Evolutionary conservation across 75 land plant species (phyloP), one percentile per base, ranked within the genome.

Genomic region (Selaginella moellendorffii): DNA sequence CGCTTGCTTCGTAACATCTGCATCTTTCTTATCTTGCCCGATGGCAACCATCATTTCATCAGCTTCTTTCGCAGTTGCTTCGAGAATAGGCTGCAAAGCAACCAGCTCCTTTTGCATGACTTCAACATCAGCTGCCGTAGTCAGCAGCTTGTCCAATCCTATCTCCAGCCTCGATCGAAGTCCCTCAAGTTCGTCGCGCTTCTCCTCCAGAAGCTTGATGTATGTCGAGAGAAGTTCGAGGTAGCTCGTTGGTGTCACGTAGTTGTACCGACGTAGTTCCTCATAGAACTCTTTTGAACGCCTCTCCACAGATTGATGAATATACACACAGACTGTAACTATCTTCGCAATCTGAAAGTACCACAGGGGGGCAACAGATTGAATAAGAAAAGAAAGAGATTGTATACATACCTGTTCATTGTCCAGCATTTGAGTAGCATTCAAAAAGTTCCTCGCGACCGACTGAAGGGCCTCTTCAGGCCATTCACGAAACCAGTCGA

Each of bases 401-500:
- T n/a, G n/a, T n/a, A n/a, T n/a, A n/a, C 10, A 24, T 36, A 74
- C 76, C 76, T 69, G 66, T 18, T 74, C 31, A 53, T 54, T 29
- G 23, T 56, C 29, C n/a, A 74, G 30, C 17, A 69, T 30, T 27
- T 36, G 62, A 2, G 72, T 74, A 53, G 67, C 67, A 46, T 42
- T 27, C 9, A 74, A 63, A 19, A 64, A 74, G 23, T 74, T 74
- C 26, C 27, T 64, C 0, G 76, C 76, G 31, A 74, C 76, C 1
- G 76, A 74, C 10, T 24, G 61, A 26, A 74, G 58, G 26, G 76
- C 76, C 56, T 74, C 76, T 42, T 74, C 66, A 22, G 76, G 76
- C 76, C 76, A 74, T 54, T 74, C 76, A 53, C 61, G 73, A 23
- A 74, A 74, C 76, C 76, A 74, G 52, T 74, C 72, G 58, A 74